These are phyloP conservation scores for Dichotomocladium elegans DNA, from an alignment of 371 early-diverging fungal genomes.

Conservation along the genomic window DNA sequence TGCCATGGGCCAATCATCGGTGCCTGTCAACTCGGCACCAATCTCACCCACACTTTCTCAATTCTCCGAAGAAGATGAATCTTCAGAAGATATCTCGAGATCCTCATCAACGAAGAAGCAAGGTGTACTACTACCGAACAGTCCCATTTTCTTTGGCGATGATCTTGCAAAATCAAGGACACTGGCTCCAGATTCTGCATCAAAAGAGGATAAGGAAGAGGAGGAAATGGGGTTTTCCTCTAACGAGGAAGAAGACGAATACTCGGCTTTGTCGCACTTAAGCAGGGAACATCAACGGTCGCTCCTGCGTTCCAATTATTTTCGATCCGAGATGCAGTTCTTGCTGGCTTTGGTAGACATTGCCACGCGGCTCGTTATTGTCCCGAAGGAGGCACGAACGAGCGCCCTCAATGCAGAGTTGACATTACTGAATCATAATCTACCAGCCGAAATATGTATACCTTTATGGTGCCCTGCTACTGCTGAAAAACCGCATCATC, in stretches of 20 bases:
- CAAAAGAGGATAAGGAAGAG: constrained; percentile 3
- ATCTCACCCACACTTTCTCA: constrained; percentile 33
- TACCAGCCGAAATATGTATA: constrained; percentile 89
- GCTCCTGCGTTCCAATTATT: constrained; percentile 58
- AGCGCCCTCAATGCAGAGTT: constrained; percentile 85
- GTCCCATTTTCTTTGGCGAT: no score
- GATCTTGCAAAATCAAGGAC: background rate
- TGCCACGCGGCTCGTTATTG: constrained; percentile 75
- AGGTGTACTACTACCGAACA: no score
- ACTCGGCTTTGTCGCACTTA: constrained; percentile 25
- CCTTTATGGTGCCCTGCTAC: constrained; percentile 88
- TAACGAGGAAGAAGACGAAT: constrained; percentile 34
- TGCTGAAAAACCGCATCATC: constrained; percentile 65
- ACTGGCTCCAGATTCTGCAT: constrained; percentile 3
- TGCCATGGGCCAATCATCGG: constrained; percentile 41
- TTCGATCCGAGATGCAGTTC: constrained; percentile 89
- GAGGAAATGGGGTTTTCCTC: no score
- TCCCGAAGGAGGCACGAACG: constrained; percentile 80
- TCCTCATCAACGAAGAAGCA: constrained; percentile 13
- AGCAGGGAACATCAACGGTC: constrained; percentile 35
- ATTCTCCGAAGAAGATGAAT: constrained; percentile 15
- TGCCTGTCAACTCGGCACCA: constrained; percentile 38
- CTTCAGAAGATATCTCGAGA: constrained; percentile 17
- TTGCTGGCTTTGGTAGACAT: constrained; percentile 88
- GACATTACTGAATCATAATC: constrained; percentile 88